Percentiles rank a stretch among this genome's conserved stretches.
phyloP scores from a whole-genome alignment of 495 filamentous ascomycete species.

The Trichocladium uniseriatum region DNA sequence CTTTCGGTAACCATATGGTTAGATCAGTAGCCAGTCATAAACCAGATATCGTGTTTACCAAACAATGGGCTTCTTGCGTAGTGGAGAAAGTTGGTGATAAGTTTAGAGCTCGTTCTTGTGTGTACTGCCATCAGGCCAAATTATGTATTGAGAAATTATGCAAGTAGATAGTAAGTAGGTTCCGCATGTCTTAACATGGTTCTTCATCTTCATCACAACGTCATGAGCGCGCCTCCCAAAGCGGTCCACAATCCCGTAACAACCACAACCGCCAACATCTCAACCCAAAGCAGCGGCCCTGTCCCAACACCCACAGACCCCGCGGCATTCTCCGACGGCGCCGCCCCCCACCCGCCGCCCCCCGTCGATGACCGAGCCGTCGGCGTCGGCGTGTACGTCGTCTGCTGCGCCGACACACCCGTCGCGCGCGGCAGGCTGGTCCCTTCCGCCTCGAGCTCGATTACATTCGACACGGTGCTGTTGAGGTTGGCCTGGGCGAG shows the following conservation, averaged over 20 bases:
- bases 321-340: not conserved
- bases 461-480: slow-evolving; percentile 42
- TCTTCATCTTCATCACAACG: not conserved
- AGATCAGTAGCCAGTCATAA: no score
- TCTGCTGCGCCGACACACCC: slow-evolving; percentile 29
- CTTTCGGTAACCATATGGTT: no score
- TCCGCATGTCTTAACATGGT: not conserved
- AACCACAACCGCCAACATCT: not conserved
- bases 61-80: no score
- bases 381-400: slow-evolving; percentile 10
- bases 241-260: not conserved
- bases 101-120: no score
- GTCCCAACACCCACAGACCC: not conserved
- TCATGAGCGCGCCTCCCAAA: not conserved
- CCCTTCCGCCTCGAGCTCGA: slow-evolving; percentile 33
- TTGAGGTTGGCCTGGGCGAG: slow-evolving; percentile 84
- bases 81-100: no score
- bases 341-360: no score
- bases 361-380: not conserved
- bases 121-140: no score
- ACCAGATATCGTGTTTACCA: no score
- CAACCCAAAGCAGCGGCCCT: not conserved
- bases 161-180: not conserved
- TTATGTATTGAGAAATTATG: no score
- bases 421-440: slow-evolving; percentile 32